Conservation (phyloP, 2,329 filamentous ascomycete genomes). For the Ceratocystis ficicola region DNA sequence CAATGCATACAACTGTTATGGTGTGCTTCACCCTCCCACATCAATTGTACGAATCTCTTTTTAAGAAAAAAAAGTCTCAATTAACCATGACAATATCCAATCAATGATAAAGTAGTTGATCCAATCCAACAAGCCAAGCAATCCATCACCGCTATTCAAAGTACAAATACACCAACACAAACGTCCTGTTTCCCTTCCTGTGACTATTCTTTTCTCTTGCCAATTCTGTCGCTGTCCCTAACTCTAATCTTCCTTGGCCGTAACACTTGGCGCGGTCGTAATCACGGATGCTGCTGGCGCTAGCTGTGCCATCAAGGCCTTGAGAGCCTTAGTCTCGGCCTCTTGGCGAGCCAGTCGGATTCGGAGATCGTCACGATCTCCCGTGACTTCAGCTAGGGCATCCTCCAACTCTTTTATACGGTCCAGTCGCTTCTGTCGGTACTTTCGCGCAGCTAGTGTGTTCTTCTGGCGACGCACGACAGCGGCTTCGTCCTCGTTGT, state of each 20-base stretch:
- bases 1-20: too few relatives aligned
- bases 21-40: too few relatives aligned
- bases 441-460: slow-evolving; percentile 58
- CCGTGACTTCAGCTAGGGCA: slow-evolving; percentile 44
- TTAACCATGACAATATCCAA: background rate
- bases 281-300: background rate
- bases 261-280: background rate
- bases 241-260: background rate
- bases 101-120: background rate
- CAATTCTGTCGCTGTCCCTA: background rate
- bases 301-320: slow-evolving; percentile 34
- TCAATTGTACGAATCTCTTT: too few relatives aligned
- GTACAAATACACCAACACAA: too few relatives aligned
- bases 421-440: slow-evolving; percentile 58
- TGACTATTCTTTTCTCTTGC: background rate
- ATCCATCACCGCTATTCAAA: too few relatives aligned
- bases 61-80: background rate
- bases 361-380: slow-evolving; percentile 51
- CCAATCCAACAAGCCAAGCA: too few relatives aligned
- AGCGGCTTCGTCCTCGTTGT: slow-evolving; percentile 18
- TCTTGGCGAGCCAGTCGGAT: slow-evolving; percentile 52
- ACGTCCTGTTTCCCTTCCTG: too few relatives aligned
- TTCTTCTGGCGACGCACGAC: slow-evolving; percentile 44
- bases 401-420: slow-evolving; percentile 50
- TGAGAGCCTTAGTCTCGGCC: slow-evolving; percentile 50